phyloP scores from a whole-genome alignment of 805 yeast genomes.

The Starmerella sirachaensis region DNA sequence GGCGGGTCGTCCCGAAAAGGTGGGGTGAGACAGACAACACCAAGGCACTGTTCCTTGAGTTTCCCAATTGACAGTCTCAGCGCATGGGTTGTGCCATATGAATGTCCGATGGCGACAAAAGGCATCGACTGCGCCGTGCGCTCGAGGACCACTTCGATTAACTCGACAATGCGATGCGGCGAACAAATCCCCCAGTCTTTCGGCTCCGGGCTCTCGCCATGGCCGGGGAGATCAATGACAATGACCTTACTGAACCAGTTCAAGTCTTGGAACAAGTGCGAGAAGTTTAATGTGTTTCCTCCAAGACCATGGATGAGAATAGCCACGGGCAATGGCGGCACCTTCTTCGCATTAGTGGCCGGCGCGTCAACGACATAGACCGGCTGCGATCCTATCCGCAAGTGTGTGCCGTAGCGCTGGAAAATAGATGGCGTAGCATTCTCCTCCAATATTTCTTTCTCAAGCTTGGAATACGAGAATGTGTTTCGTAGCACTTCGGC shows the following conservation, averaged over 20 bases:
- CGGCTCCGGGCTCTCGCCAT: constrained; percentile 41
- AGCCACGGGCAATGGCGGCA: constrained; percentile 41
- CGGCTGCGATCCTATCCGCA: background rate
- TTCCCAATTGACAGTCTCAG: constrained; percentile 18
- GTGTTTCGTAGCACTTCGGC: constrained; percentile 5
- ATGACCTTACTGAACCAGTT: constrained; percentile 51
- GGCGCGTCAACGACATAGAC: constrained; percentile 30
- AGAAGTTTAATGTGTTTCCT: constrained; percentile 80
- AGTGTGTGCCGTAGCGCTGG: constrained; percentile 1
- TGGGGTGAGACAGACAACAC: constrained; percentile 29
- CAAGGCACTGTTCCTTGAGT: constrained; percentile 23
- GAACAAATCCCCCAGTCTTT: constrained; percentile 7
- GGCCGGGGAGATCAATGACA: constrained; percentile 78
- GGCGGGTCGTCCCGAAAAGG: constrained; percentile 20
- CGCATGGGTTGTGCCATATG: constrained; percentile 55
- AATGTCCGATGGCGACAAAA: constrained; percentile 46
- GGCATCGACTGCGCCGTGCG: background rate
- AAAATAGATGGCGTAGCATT: constrained; percentile 3
- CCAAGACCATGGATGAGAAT: constrained; percentile 80
- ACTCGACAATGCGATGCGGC: constrained; percentile 14
- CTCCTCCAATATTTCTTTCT: constrained; percentile 9
- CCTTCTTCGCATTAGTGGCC: constrained; percentile 23
- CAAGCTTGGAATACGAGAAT: constrained; percentile 9
- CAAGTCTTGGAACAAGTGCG: constrained; percentile 51
- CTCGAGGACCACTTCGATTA: constrained; percentile 16